These are phyloP conservation scores for Fusarium sp. DNA, from an alignment of 2,329 filamentous ascomycete genomes.

Conservation along the genomic window DNA sequence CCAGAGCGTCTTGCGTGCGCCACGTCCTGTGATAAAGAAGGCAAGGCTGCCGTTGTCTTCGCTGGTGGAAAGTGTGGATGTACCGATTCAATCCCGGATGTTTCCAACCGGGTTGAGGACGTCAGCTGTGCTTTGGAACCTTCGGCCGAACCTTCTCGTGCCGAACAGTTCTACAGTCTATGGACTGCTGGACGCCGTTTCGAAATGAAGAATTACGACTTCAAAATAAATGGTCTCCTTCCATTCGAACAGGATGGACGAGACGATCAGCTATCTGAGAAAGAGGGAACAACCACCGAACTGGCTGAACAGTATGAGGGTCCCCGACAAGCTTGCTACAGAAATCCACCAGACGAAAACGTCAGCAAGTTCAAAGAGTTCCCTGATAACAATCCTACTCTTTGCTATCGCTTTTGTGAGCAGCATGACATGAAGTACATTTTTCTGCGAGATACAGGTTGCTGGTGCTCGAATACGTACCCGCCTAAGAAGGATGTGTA, in stretches of 20 bases:
- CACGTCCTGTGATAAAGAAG: neutral
- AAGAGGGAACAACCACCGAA: rapidly evolving
- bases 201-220: no score
- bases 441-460: rapidly evolving
- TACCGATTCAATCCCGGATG: neutral
- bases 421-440: neutral
- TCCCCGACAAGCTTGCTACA: neutral
- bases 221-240: no score
- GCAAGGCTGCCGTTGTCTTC: neutral
- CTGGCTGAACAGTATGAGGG: neutral
- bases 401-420: neutral
- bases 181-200: neutral
- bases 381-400: neutral
- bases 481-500: neutral
- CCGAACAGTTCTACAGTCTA: neutral
- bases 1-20: neutral
- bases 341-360: neutral
- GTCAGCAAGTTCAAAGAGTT: neutral
- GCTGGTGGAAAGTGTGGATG: neutral
- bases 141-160: neutral
- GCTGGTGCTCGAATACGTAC: neutral
- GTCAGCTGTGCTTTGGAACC: neutral
- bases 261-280: rapidly evolving
- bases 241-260: neutral
- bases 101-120: neutral